Base-by-base conservation (phyloP, 202 grass and related monocot species). In the Saccharum hybrid region DNA sequence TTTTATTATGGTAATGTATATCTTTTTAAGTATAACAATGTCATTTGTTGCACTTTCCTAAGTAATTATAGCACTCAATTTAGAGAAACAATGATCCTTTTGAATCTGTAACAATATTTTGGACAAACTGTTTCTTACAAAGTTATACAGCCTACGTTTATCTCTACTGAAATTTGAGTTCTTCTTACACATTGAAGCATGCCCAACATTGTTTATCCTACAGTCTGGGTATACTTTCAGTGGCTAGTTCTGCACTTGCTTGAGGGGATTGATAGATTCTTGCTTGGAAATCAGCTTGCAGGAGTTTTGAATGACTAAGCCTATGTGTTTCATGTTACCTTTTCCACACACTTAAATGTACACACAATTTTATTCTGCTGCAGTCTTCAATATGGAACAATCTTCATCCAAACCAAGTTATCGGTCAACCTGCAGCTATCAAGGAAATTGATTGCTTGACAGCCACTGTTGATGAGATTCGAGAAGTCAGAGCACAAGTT, bases 401-500 rank as follows among this genome's bases (percentile, higher is more conserved):
- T 90, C 85, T 99, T 86, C 86, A 92, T 88, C 97, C 97, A 45
- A 87, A 88, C 68, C 97, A 99, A 90, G 75, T 99, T 66, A 84
- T 99, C 34, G 97, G 93, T 9, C 66, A 92, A 83, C 83, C 97
- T 67, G 90, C 87, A 67, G 48, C 91, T n/a, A 88, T 99, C 56
- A 96, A 99, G 83, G 93, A 99, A 86, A 92, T 99, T 11, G 93
- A 99, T 94, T 99, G 97, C 77, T 88, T 94, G 72, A 94, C 85
- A 75, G 91, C 97, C 77, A 92, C 96, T 3, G 76, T 99, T 78
- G 90, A 99, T 81, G 91, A 96, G 77, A 99, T 99, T 7, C 84
- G 79, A 71, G 88, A 86, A 76, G 86, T 99, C 83, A 84, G 68
- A 67, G 79, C 91, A 82, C 88, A 89, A 12, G 84, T 94, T 81